These are phyloP conservation scores for Tuber indicum DNA, from an alignment of 495 filamentous ascomycete species.

Conservation along the genomic window DNA sequence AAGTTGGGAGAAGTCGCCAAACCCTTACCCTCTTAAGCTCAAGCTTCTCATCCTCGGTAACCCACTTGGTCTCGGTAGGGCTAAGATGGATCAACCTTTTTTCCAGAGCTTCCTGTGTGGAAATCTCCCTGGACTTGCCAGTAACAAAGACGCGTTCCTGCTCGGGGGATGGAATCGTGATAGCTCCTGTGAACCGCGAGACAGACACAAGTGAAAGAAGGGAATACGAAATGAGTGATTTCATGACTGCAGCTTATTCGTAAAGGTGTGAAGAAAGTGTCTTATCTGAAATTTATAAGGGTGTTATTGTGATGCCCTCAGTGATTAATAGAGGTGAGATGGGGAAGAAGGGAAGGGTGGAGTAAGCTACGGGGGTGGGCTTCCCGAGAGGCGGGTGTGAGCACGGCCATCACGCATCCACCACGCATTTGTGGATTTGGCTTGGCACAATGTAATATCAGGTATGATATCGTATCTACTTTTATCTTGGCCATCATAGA, in stretches of 20 bases:
- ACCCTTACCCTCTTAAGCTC: conserved; percentile 67
- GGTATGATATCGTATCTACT: neutral
- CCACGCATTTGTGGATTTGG: neutral
- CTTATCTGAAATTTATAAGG: neutral
- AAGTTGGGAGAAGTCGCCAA: conserved; percentile 2
- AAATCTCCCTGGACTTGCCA: conserved; percentile 25
- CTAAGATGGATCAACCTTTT: conserved; percentile 77
- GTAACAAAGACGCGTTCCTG: conserved; percentile 23
- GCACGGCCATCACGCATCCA: neutral
- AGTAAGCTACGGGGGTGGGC: conserved; percentile 1
- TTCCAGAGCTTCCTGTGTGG: conserved; percentile 44
- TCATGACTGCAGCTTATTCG: conserved; percentile 30
- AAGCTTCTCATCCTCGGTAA: conserved; percentile 95
- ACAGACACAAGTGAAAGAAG: conserved; percentile 36
- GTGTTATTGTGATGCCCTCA: neutral
- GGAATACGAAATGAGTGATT: conserved; percentile 28
- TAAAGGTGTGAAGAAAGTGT: conserved; percentile 7
- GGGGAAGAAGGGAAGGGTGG: conserved; percentile 6
- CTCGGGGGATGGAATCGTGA: conserved; percentile 34
- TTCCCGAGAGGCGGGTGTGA: neutral
- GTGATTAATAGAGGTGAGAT: neutral
- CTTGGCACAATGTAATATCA: neutral
- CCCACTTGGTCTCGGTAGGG: conserved; percentile 75
- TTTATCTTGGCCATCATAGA: neutral
- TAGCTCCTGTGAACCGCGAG: conserved; percentile 23